These are phyloP conservation scores for Rhazya stricta DNA, from an alignment of 257 asterid species.

Conservation along the genomic window DNA sequence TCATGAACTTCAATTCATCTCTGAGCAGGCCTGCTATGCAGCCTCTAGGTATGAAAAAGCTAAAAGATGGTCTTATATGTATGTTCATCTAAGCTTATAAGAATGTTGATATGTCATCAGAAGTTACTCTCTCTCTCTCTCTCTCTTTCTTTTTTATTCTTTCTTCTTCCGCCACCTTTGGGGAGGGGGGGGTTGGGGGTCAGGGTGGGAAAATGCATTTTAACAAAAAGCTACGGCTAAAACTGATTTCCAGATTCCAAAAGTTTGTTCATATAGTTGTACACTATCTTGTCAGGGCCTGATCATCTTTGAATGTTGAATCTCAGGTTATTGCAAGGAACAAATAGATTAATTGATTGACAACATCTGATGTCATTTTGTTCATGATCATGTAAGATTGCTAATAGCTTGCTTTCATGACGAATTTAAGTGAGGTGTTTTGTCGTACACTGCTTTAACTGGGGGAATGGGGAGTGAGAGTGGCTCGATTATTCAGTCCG, in stretches of 20 bases:
- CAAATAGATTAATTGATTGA: constrained; percentile 12
- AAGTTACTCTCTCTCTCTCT: not conserved
- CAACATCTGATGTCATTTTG: constrained; percentile 1
- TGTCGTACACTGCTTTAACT: not conserved
- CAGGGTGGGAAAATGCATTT: no score
- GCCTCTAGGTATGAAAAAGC: not conserved
- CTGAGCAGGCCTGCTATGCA: not conserved
- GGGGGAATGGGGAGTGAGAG: not conserved
- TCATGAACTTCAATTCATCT: no score
- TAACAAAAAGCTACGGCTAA: not conserved
- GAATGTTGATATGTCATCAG: not conserved
- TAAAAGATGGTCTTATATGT: not conserved
- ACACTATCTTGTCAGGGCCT: not conserved
- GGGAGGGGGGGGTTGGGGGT: no score
- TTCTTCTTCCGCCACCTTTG: no score
- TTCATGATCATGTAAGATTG: constrained; percentile 14
- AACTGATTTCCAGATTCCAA: not conserved
- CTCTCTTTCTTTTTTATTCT: no score
- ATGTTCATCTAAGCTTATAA: not conserved
- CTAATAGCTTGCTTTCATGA: constrained; percentile 6
- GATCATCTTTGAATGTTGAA: constrained; percentile 13
- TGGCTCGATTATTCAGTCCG: not conserved
- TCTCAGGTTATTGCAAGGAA: constrained; percentile 12
- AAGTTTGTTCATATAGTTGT: not conserved
- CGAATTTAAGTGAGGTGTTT: not conserved